phyloP scores from a whole-genome alignment of 2,329 filamentous ascomycete species.

The Zalaria obscura region DNA sequence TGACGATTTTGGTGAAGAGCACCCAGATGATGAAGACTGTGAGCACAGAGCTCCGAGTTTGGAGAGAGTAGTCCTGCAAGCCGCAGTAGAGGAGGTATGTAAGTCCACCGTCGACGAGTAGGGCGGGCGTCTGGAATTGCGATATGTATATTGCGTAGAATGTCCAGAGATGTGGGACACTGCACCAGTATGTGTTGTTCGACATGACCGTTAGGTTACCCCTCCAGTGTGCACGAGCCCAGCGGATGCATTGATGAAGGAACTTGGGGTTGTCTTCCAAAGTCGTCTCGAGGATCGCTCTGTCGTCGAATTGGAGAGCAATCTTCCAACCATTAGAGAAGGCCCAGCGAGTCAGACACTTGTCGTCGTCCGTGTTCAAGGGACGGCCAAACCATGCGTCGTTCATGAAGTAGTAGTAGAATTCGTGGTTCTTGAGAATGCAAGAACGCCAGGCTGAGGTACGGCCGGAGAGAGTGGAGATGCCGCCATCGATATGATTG shows the following conservation, averaged over 20 bases:
- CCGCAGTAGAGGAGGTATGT: constrained; percentile 18
- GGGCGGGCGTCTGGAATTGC: constrained; percentile 40
- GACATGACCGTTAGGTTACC: constrained; percentile 37
- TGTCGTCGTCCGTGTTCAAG: constrained; percentile 45
- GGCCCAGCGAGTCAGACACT: constrained; percentile 43
- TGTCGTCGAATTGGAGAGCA: constrained; percentile 37
- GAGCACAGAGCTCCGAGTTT: constrained; percentile 2
- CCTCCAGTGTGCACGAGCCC: constrained; percentile 45
- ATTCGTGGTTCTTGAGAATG: constrained; percentile 32
- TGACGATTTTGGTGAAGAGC: constrained; percentile 41
- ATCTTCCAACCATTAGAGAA: constrained; percentile 38
- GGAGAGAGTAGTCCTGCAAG: constrained; percentile 4
- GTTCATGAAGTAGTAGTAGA: constrained; percentile 30
- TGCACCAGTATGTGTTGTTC: constrained; percentile 18
- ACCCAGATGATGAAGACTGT: constrained; percentile 28
- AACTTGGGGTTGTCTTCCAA: constrained; percentile 39
- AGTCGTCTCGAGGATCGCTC: constrained; percentile 37
- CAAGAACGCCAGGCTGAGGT: constrained; percentile 37
- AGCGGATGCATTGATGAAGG: constrained; percentile 38
- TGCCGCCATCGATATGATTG: constrained; percentile 42
- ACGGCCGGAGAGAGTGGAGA: constrained; percentile 44
- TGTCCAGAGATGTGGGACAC: constrained; percentile 32
- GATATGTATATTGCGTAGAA: constrained; percentile 43
- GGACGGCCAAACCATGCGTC: constrained; percentile 39
- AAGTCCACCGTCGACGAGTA: constrained; percentile 36